Conservation (phyloP, 306 rosid genomes). For the Vigna radiata region DNA sequence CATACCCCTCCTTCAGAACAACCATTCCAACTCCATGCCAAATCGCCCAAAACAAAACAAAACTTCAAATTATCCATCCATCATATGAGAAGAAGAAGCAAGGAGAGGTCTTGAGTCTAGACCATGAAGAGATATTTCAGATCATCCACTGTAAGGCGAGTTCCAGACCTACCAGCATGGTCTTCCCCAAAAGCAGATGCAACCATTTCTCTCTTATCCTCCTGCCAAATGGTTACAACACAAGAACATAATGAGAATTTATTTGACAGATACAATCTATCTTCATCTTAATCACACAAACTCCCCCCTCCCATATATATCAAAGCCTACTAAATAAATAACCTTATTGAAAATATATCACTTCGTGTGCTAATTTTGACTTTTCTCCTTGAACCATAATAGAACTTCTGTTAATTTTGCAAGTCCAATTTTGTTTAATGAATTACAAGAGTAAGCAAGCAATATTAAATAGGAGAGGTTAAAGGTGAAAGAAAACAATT, state of each 20-base stretch:
- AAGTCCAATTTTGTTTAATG: slow-evolving; percentile 2
- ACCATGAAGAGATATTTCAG: slow-evolving; percentile 96
- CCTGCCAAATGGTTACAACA: slow-evolving; percentile 63
- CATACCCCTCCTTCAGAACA: slow-evolving; percentile 1
- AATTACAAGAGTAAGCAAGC: not conserved
- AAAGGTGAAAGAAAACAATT: slow-evolving; percentile 16
- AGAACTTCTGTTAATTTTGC: not conserved
- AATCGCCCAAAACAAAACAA: slow-evolving; percentile 21
- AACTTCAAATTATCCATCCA: slow-evolving; percentile 25
- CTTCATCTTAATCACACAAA: not conserved
- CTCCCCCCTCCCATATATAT: not conserved
- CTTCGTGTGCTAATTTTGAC: slow-evolving; percentile 2
- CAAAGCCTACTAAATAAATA: slow-evolving; percentile 27
- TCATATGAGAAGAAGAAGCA: slow-evolving; percentile 10
- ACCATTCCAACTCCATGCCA: not conserved
- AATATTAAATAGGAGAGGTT: not conserved
- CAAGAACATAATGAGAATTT: slow-evolving; percentile 37
- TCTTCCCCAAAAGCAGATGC: slow-evolving; percentile 99
- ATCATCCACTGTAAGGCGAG: slow-evolving; percentile 94
- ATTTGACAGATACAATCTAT: not conserved
- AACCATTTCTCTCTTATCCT: slow-evolving; percentile 94
- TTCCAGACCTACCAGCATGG: slow-evolving; percentile 67
- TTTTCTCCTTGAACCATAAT: not conserved
- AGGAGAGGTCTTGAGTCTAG: slow-evolving; percentile 53
- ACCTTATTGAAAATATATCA: not conserved